phyloP scores from a whole-genome alignment of 202 grass and related monocot species.

The Sporobolus alterniflorus region DNA sequence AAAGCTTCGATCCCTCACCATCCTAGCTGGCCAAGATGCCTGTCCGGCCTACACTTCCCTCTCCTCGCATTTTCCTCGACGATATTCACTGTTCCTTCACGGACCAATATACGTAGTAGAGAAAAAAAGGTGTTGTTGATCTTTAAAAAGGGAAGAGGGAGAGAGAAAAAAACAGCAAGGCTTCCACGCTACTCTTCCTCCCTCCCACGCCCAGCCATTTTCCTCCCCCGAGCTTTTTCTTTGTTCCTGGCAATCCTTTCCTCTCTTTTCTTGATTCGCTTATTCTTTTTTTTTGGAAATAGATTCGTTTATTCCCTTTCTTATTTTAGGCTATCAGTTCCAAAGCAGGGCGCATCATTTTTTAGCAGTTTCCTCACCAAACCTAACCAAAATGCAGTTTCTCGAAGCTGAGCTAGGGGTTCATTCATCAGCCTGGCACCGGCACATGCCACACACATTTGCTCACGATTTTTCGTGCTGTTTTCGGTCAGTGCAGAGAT shows the following conservation, averaged over 20 bases:
- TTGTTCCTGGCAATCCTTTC: not conserved
- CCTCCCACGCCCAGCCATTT: slow-evolving; percentile 24
- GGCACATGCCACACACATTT: slow-evolving; percentile 4
- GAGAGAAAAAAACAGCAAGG: slow-evolving; percentile 15
- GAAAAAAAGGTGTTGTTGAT: slow-evolving; percentile 4
- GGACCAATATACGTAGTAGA: not conserved
- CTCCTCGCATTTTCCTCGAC: slow-evolving; percentile 1
- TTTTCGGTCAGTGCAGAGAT: not conserved
- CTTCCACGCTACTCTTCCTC: slow-evolving; percentile 20
- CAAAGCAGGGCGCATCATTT: not conserved
- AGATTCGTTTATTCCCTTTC: slow-evolving; percentile 41
- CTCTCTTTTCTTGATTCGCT: slow-evolving; percentile 26
- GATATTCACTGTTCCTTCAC: not conserved
- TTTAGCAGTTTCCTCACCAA: not conserved
- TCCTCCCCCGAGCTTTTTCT: not conserved
- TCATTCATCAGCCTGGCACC: not conserved
- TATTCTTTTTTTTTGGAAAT: slow-evolving; percentile 27
- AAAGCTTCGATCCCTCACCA: slow-evolving; percentile 85
- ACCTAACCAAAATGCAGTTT: not conserved
- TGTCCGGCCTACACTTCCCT: slow-evolving; percentile 28
- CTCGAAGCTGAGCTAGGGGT: not conserved
- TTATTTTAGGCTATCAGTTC: slow-evolving; percentile 27
- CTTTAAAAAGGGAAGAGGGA: slow-evolving; percentile 49
- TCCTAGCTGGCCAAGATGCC: slow-evolving; percentile 98
- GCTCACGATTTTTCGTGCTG: not conserved